A percentile compares a stretch with the other conserved stretches of the same genome.
Evolutionary conservation across 208 protist genomes (phyloP).

Genomic region (Wallacemonas sp.): DNA sequence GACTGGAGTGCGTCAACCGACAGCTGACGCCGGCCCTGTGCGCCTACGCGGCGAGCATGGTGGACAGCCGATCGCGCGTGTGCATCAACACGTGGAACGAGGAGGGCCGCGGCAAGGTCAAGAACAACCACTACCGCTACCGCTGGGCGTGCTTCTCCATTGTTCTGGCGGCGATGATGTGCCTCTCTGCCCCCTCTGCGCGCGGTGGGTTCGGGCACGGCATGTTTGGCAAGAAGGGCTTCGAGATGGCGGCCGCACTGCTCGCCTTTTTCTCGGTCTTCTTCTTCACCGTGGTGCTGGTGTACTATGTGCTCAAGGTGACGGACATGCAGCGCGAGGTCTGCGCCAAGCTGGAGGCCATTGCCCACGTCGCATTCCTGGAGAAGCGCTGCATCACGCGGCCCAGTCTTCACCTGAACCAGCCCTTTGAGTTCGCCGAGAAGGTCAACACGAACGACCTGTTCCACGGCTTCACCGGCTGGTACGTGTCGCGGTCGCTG

Average conservation of each 20-base stretch:
- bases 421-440: conserved; percentile 67
- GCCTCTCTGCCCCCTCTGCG: conserved; percentile 56
- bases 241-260: conserved; percentile 40
- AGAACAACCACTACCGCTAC: conserved; percentile 68
- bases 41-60: conserved; percentile 65
- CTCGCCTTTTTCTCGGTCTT: conserved; percentile 56
- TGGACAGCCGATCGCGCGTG: conserved; percentile 64
- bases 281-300: conserved; percentile 50
- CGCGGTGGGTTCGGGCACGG: conserved; percentile 48
- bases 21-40: conserved; percentile 62
- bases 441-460: conserved; percentile 47
- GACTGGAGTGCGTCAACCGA: conserved; percentile 71
- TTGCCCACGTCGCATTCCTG: conserved; percentile 71
- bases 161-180: conserved; percentile 51
- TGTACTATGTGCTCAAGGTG: conserved; percentile 70
- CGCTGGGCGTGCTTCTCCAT: conserved; percentile 54
- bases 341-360: conserved; percentile 58
- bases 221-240: conserved; percentile 43
- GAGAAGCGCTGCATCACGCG: conserved; percentile 63
- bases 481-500: conserved; percentile 75
- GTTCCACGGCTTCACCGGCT: conserved; percentile 72
- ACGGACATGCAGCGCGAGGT: conserved; percentile 84
- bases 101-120: conserved; percentile 63
- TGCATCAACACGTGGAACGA: conserved; percentile 84
- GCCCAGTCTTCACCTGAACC: conserved; percentile 43